A percentile compares a stretch with the other conserved stretches of the same genome.
phyloP scores from a whole-genome alignment of 495 filamentous ascomycete genomes.

The Daldinia bambusicola region DNA sequence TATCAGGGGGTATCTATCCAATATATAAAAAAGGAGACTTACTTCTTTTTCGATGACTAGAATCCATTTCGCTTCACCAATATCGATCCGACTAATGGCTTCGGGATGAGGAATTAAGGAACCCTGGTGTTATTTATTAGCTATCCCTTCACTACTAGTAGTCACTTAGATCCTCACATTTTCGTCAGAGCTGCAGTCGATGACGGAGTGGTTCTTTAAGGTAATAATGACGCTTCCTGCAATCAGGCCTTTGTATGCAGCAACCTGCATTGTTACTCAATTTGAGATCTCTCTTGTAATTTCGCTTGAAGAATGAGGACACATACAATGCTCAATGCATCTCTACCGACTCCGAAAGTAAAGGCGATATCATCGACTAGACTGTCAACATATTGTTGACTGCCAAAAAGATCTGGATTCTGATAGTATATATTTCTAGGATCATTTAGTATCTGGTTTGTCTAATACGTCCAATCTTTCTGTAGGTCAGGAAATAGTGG shows the following conservation, averaged over 20 bases:
- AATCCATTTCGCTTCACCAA: constrained; percentile 72
- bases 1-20: background rate
- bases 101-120: constrained; percentile 70
- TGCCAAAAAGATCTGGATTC: constrained; percentile 80
- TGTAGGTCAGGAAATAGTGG: no score
- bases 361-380: constrained; percentile 87
- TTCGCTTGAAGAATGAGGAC: background rate
- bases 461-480: background rate
- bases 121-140: constrained; percentile 59
- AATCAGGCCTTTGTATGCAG: constrained; percentile 68
- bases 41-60: constrained; percentile 95
- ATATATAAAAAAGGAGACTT: background rate
- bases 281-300: background rate
- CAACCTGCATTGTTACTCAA: constrained; percentile 56
- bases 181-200: constrained; percentile 48
- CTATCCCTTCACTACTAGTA: background rate
- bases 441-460: constrained; percentile 4
- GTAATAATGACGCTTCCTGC: constrained; percentile 46
- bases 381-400: constrained; percentile 76
- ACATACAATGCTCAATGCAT: constrained; percentile 72
- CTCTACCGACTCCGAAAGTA: constrained; percentile 73
- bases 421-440: constrained; percentile 91
- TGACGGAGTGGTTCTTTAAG: constrained; percentile 37
- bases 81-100: constrained; percentile 63
- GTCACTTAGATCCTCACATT: constrained; percentile 32